A percentile compares a stretch with the other conserved stretches of the same genome.
phyloP scores from a whole-genome alignment of 164 flowering plant genomes.

The Protea cynaroides region DNA sequence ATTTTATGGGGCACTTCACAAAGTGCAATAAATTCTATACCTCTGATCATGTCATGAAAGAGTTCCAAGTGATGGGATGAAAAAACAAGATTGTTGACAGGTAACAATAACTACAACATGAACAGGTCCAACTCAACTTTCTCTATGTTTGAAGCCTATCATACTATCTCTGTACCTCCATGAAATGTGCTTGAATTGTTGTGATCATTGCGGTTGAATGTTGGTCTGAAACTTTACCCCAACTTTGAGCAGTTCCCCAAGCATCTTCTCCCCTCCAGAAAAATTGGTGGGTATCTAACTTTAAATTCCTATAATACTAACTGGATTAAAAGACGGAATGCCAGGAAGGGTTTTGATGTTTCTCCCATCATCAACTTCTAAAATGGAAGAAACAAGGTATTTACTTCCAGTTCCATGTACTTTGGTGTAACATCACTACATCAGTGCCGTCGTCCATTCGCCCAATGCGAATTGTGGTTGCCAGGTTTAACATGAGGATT shows the following conservation, averaged over 20 bases:
- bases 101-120: neutral
- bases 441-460: constrained; percentile 40
- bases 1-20: neutral
- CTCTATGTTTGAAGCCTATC: neutral
- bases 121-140: neutral
- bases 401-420: neutral
- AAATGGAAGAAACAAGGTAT: constrained; percentile 12
- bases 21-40: neutral
- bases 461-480: constrained; percentile 40
- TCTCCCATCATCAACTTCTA: constrained; percentile 6
- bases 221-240: neutral
- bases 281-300: neutral
- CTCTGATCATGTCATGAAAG: neutral
- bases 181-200: neutral
- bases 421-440: neutral
- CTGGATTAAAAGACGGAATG: neutral
- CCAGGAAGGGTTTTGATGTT: neutral
- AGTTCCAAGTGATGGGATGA: neutral
- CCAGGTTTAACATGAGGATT: constrained; percentile 45
- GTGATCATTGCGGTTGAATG: neutral
- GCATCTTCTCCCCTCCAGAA: neutral
- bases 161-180: neutral
- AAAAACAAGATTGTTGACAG: neutral
- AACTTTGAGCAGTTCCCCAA: neutral
- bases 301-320: neutral